phyloP scores from a whole-genome alignment of 192 early-diverging fungal genomes.

The Gamsiella multidivaricata region DNA sequence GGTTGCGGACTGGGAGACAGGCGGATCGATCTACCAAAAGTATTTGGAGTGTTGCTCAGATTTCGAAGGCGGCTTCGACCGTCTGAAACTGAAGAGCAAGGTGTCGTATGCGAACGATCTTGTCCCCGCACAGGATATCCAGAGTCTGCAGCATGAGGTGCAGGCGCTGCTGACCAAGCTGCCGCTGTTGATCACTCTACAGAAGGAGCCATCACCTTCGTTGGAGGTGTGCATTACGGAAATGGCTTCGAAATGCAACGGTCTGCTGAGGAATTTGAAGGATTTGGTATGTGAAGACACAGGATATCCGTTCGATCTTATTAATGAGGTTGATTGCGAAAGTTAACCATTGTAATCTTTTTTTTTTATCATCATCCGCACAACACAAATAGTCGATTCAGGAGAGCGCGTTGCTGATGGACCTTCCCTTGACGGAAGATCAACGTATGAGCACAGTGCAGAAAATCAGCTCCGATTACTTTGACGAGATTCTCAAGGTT shows the following conservation, averaged over 20 bases:
- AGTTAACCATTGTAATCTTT: not conserved
- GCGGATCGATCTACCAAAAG: slow-evolving; percentile 44
- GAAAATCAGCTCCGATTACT: slow-evolving; percentile 47
- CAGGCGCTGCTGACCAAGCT: slow-evolving; percentile 16
- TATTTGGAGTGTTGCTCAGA: slow-evolving; percentile 49
- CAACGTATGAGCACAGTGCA: slow-evolving; percentile 33
- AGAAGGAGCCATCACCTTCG: not conserved
- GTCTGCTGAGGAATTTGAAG: slow-evolving; percentile 29
- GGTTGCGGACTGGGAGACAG: slow-evolving; percentile 34
- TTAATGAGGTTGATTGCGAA: not conserved
- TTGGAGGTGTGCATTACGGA: slow-evolving; percentile 27
- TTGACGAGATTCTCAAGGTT: slow-evolving; percentile 41
- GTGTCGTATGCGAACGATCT: slow-evolving; percentile 39
- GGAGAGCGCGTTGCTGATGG: slow-evolving; percentile 12
- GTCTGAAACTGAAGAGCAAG: slow-evolving; percentile 4
- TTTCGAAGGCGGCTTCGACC: slow-evolving; percentile 23
- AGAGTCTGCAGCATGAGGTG: slow-evolving; percentile 15
- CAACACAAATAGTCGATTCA: slow-evolving; percentile 44
- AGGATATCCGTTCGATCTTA: not conserved
- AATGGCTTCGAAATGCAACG: slow-evolving; percentile 41
- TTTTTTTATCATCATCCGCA: not conserved
- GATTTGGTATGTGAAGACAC: slow-evolving; percentile 17
- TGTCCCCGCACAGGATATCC: slow-evolving; percentile 27
- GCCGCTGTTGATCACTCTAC: slow-evolving; percentile 12
- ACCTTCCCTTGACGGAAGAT: slow-evolving; percentile 36